Evolutionary conservation across 2,329 filamentous ascomycete species (phyloP).

Genomic region (Diaporthe destruens): DNA sequence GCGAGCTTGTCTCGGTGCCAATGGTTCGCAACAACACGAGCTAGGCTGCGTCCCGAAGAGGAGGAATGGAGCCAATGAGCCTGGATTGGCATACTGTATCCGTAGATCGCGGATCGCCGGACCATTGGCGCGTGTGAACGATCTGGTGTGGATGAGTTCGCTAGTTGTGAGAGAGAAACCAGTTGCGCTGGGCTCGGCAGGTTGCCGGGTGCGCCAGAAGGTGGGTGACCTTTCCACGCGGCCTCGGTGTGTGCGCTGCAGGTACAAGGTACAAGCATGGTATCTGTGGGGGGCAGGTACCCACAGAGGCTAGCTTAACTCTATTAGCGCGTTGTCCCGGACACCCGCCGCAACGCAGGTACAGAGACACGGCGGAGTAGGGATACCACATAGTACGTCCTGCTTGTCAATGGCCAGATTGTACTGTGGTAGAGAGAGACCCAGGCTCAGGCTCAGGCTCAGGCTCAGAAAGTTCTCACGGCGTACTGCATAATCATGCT

Average conservation of each 20-base stretch:
- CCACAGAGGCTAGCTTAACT: slow-evolving; percentile 23
- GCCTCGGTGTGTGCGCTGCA: slow-evolving; percentile 19
- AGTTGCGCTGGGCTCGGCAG: slow-evolving; percentile 5
- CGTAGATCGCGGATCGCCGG: slow-evolving; percentile 30
- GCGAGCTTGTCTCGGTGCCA: slow-evolving; percentile 16
- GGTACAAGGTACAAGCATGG: background rate
- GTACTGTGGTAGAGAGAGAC: no score
- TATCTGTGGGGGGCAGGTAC: slow-evolving; percentile 3
- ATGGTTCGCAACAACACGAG: slow-evolving; percentile 9
- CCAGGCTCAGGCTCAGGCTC: no score
- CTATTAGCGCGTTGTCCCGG: slow-evolving; percentile 30
- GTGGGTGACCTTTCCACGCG: background rate
- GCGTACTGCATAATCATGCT: slow-evolving; percentile 6
- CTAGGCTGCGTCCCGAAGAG: background rate
- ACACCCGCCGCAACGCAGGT: slow-evolving; percentile 9
- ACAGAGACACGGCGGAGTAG: background rate
- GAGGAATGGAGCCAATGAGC: slow-evolving; percentile 24
- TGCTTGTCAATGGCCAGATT: background rate
- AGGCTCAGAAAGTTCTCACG: background rate
- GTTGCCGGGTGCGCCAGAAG: slow-evolving; percentile 2
- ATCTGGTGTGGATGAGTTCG: slow-evolving; percentile 7
- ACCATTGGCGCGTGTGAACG: slow-evolving; percentile 24
- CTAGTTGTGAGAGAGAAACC: no score
- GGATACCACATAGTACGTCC: no score
- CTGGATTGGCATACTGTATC: slow-evolving; percentile 1